phyloP scores from a whole-genome alignment of 2,329 filamentous ascomycete genomes.

The Colletotrichum sp. region DNA sequence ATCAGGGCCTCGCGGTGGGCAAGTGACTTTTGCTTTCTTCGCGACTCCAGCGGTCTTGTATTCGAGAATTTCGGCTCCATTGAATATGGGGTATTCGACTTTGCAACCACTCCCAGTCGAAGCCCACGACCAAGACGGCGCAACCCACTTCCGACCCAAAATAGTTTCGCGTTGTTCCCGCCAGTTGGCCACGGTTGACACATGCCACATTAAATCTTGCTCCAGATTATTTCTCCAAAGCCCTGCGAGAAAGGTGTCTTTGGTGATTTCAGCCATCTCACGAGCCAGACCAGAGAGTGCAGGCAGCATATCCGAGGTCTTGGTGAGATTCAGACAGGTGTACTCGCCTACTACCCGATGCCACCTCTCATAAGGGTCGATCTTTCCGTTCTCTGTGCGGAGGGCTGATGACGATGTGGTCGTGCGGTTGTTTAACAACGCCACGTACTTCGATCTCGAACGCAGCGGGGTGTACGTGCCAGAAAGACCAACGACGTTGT shows the following conservation, averaged over 20 bases:
- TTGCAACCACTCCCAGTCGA: neutral
- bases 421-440: neutral
- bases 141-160: neutral
- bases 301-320: neutral
- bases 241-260: neutral
- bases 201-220: conserved; percentile 1
- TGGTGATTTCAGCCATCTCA: neutral
- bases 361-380: conserved; percentile 1
- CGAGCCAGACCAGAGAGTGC: neutral
- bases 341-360: neutral
- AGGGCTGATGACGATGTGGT: neutral
- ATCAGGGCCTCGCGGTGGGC: neutral
- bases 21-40: neutral
- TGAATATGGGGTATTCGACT: neutral
- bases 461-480: neutral
- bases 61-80: neutral
- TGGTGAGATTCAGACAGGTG: neutral
- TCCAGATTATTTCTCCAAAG: neutral
- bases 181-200: neutral
- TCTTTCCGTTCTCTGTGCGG: neutral
- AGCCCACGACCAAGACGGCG: conserved; percentile 7
- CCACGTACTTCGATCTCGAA: neutral
- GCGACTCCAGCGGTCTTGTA: neutral
- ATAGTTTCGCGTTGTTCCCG: neutral
- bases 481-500: neutral